Evolutionary conservation across 139 green algal genomes (phyloP).

Genomic region (Chlorella sp.): DNA sequence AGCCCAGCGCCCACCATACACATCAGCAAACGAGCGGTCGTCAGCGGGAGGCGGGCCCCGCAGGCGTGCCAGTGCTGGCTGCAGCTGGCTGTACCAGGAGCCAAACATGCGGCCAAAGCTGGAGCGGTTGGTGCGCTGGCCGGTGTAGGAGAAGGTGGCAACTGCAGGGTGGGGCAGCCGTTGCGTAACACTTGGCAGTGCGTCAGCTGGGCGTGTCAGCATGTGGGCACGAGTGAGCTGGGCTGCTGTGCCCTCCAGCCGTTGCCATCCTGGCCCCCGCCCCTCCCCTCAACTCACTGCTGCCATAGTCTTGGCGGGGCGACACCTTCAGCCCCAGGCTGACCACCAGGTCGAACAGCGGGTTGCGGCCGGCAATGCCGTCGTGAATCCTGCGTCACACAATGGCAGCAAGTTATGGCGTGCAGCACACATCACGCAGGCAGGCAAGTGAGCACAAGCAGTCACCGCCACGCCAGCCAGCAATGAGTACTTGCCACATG

Average conservation of each 20-base stretch:
- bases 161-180: not conserved
- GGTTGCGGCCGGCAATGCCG: conserved; percentile 36
- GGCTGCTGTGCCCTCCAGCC: too few relatives aligned
- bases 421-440: too few relatives aligned
- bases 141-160: not conserved
- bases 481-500: too few relatives aligned
- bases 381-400: conserved; percentile 41
- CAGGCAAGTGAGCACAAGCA: too few relatives aligned
- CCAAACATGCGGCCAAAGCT: not conserved
- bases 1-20: not conserved
- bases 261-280: too few relatives aligned
- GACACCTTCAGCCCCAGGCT: not conserved
- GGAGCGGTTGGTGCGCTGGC: not conserved
- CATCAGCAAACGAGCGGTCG: not conserved
- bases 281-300: not conserved
- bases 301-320: not conserved
- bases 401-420: too few relatives aligned
- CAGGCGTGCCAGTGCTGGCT: not conserved
- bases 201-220: too few relatives aligned
- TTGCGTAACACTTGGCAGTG: too few relatives aligned
- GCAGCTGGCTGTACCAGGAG: not conserved
- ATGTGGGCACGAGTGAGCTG: too few relatives aligned
- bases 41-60: too few relatives aligned
- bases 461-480: too few relatives aligned
- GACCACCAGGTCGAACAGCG: conserved; percentile 41